Evolutionary conservation across 2,329 filamentous ascomycete genomes (phyloP).

Genomic region (Exophiala spinifera): DNA sequence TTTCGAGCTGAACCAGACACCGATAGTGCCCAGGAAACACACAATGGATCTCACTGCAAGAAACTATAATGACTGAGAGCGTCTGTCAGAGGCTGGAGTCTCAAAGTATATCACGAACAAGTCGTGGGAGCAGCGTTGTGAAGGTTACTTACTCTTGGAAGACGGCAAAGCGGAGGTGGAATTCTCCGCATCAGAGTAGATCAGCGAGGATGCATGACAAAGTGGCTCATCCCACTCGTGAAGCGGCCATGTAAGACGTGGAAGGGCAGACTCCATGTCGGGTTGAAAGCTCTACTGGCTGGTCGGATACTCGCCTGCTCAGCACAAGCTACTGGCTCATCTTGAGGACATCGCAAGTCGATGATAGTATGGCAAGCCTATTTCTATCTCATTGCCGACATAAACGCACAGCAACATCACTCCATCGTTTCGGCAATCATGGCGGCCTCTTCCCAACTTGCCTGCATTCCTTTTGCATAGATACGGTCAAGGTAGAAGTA

Average conservation of each 20-base stretch:
- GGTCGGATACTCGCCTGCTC: too few relatives aligned
- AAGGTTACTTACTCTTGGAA: neutral
- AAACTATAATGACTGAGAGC: constrained; percentile 3
- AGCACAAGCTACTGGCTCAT: too few relatives aligned
- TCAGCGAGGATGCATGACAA: neutral
- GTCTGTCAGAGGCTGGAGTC: too few relatives aligned
- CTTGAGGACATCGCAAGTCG: neutral
- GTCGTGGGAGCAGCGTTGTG: neutral
- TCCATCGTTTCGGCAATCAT: constrained; percentile 14
- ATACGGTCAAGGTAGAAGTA: constrained; percentile 19
- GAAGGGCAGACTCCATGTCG: too few relatives aligned
- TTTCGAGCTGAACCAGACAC: too few relatives aligned
- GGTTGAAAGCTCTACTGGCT: too few relatives aligned
- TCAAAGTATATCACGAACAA: too few relatives aligned
- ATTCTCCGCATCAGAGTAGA: neutral
- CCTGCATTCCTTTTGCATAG: constrained; percentile 13
- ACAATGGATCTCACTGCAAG: too few relatives aligned
- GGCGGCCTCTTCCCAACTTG: constrained; percentile 16
- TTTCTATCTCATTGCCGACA: too few relatives aligned
- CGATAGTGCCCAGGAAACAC: too few relatives aligned
- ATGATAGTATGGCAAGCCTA: neutral
- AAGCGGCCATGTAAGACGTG: neutral
- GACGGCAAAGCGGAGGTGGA: neutral
- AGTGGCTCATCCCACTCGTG: neutral
- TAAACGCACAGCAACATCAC: neutral